These are phyloP conservation scores for Pseudozyma thailandica DNA, from an alignment of 1,284 basidiomycete genomes.

Conservation along the genomic window DNA sequence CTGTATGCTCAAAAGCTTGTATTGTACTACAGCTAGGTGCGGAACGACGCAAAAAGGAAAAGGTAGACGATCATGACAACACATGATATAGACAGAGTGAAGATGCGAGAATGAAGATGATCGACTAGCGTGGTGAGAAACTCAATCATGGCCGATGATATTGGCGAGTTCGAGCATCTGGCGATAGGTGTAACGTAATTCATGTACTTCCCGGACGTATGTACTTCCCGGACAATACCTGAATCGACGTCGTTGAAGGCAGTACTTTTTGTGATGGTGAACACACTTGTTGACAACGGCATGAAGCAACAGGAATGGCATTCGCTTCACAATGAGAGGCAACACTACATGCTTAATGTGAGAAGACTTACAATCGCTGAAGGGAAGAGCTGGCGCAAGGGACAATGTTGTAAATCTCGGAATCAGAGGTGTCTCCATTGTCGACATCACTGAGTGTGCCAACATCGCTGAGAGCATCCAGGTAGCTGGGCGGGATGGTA, in stretches of 20 bases:
- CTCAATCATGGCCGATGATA: constrained; percentile 27
- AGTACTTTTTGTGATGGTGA: not conserved
- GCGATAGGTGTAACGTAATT: constrained; percentile 27
- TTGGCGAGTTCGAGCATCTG: constrained; percentile 33
- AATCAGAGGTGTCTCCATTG: not conserved
- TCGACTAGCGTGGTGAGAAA: not conserved
- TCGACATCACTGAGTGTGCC: constrained; percentile 6
- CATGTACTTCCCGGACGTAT: not conserved
- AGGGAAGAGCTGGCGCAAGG: not conserved
- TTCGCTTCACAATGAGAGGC: constrained; percentile 1
- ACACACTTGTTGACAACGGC: too few relatives aligned
- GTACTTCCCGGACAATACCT: not conserved
- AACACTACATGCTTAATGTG: constrained; percentile 7
- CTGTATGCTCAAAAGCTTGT: not conserved
- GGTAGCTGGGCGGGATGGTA: too few relatives aligned
- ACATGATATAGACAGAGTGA: not conserved
- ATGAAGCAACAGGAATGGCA: not conserved
- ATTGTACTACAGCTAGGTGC: too few relatives aligned
- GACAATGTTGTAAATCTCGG: constrained; percentile 2
- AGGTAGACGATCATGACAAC: too few relatives aligned
- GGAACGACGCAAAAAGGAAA: too few relatives aligned
- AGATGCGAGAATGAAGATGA: not conserved
- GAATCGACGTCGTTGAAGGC: too few relatives aligned
- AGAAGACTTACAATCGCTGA: not conserved
- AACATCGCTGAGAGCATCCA: too few relatives aligned